Evolutionary conservation across 805 yeast species (phyloP), one percentile per base, ranked within the genome.

Genomic region (Myxozyma neglecta): DNA sequence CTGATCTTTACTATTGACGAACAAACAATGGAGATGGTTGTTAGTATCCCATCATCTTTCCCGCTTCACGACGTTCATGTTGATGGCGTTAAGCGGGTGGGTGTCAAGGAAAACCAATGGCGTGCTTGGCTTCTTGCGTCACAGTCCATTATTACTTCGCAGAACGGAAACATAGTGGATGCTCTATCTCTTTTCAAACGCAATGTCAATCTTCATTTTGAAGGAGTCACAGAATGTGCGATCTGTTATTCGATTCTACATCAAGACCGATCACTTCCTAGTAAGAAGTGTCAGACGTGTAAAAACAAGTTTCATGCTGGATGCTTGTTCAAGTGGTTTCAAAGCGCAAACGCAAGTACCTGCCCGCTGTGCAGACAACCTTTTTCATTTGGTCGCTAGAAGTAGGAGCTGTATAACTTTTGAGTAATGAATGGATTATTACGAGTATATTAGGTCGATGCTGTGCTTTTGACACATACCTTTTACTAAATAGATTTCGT

Each of bases 191-290:
- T 87, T 40, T 85, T 88, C 73, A 83, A 83, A 70, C 85, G 84
- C 68, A 90, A 93, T 70, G 91, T 90, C 56, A 82, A 84, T 58
- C 79, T 89, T 69, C 96, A 92, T 72, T 92, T 96, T 73, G 88
- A 92, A 8, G 97, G 97, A 0, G 91, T 90, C 67, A 97, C 90
- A 70, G 98, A 93, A 63, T 94, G 99, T 81, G 96, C 98, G 2
- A 91, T 94, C 68, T 94, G 99, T 74, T 94, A 94, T 74, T 88
- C 96, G 14, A 87, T 93, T 59, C 77, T 94, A 66, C 96, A 92
- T 44, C 91, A 88, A 64, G 97, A 91, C 70, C 89, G 89, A 70
- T 87, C 96, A 7, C 80, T 94, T 60, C 99, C 99, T 6, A 85
- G 90, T 53, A 92, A 90, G 75, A 81, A 81, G 2, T 94, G 99